phyloP scores from a whole-genome alignment of 805 yeast species.

The Starmerella stellata region DNA sequence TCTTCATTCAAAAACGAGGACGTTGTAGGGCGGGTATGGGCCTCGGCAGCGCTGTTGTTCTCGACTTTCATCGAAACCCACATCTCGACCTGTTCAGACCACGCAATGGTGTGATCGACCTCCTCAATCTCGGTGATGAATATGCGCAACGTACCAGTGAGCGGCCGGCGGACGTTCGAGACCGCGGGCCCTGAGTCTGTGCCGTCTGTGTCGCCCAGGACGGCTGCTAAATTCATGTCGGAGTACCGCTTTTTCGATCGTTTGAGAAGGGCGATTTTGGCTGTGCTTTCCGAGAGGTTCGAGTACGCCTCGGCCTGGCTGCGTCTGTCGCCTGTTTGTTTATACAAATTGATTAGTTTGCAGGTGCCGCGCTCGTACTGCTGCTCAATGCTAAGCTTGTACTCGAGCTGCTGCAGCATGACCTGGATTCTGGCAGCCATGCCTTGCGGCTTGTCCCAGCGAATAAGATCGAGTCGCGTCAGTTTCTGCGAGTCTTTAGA shows the following conservation, averaged over 20 bases:
- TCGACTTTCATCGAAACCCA: conserved; percentile 30
- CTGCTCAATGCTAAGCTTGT: conserved; percentile 82
- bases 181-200: conserved; percentile 38
- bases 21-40: conserved; percentile 45
- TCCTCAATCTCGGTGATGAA: conserved; percentile 65
- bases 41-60: conserved; percentile 27
- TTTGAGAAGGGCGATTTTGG: conserved; percentile 65
- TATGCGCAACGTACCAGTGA: conserved; percentile 61
- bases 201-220: conserved; percentile 16
- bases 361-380: conserved; percentile 87
- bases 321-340: conserved; percentile 77
- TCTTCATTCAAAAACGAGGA: conserved; percentile 67
- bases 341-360: conserved; percentile 68
- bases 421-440: conserved; percentile 86
- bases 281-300: conserved; percentile 67
- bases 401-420: conserved; percentile 87
- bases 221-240: conserved; percentile 49
- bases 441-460: conserved; percentile 75
- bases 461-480: conserved; percentile 45
- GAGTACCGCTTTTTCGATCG: conserved; percentile 75
- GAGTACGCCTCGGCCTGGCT: conserved; percentile 76
- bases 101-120: conserved; percentile 70
- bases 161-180: conserved; percentile 58
- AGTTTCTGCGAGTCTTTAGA: conserved; percentile 9
- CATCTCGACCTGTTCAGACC: conserved; percentile 74